Conservation (phyloP, 2,329 filamentous ascomycete species). For the Fusarium gaditjirri region DNA sequence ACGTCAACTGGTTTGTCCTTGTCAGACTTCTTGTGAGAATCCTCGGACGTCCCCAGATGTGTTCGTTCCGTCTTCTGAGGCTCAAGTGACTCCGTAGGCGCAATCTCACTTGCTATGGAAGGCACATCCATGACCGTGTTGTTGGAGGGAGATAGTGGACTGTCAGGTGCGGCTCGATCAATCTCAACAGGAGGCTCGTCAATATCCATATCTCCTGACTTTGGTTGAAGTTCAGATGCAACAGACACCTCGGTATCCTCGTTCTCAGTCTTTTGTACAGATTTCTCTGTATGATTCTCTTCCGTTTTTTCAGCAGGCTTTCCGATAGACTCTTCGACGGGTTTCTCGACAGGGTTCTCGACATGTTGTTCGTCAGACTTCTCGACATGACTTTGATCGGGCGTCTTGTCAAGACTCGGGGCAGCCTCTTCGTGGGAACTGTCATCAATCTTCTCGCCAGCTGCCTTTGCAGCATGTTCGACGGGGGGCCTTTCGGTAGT, state of each 20-base stretch:
- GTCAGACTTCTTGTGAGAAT: background rate
- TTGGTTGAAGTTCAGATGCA: conserved; percentile 45
- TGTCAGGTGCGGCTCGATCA: conserved; percentile 12
- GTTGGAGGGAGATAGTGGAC: conserved; percentile 8
- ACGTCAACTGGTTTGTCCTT: conserved; percentile 2
- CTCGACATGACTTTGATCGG: background rate
- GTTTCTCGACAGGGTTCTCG: background rate
- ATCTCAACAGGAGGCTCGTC: conserved; percentile 41
- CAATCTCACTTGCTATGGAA: background rate
- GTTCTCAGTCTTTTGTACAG: background rate
- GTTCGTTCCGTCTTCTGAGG: conserved; percentile 2
- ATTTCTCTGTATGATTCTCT: background rate
- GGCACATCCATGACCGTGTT: background rate
- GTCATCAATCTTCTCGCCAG: background rate
- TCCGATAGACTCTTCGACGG: background rate
- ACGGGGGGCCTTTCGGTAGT: background rate
- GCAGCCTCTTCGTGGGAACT: background rate
- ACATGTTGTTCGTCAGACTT: background rate
- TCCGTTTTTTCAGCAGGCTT: background rate
- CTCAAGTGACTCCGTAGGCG: conserved; percentile 3
- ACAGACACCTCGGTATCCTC: conserved; percentile 10
- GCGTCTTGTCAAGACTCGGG: background rate
- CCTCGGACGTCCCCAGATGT: background rate
- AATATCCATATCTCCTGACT: conserved; percentile 56
- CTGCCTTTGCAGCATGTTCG: background rate